Base-by-base conservation (phyloP, 2,329 filamentous ascomycete species). In the Exserohilum turcica region DNA sequence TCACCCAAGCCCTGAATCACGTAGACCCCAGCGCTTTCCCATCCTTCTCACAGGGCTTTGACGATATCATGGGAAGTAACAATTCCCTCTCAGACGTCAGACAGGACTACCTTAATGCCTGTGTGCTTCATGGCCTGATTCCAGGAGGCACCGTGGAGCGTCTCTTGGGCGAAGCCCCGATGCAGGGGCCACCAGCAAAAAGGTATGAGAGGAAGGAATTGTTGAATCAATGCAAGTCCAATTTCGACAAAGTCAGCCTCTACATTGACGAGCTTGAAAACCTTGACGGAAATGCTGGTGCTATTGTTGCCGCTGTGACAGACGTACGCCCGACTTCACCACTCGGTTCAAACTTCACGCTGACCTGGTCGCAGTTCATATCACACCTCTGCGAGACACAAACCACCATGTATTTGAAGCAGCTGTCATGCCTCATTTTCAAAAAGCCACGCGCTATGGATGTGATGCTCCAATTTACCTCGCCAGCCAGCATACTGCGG, bases 221-320 rank as follows among this genome's bases (percentile, higher is more conserved):
- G 10, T 84, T 96, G 0, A 82, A 86, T 43, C 87, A 94, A 67
- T 96, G 92, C 59, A 82, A 88, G 42, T 82, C 84, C 9, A 91
- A 95, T 61, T 84, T 87, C 0, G 89, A 91, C 56, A 85, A 87
- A 58, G 85, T 90, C 1, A 89, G 92, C 60, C 84, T 86, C 37
- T 80, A 96, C 28, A 85, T 97, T 35, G 84, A 86, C 33, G 91
- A 96, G 65, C 80, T 99, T 19, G 91, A 96, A 51, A 88, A 88
- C 44, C 92, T 94, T 82, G 91, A 96, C 66, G 93, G 93, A 1
- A 97, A 97, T 72, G 91, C 91, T 2, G 91, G 90, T 2, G 91
- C 91, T 2, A 90, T 95, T 15, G 89, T 89, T 44, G 86, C 88
- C 55, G 92, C 92, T 24, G 59, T 81, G 8, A 74, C 76, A 21